Evolutionary conservation across 345 rosid genomes (phyloP).

Genomic region (Xanthoceras sorbifolium): DNA sequence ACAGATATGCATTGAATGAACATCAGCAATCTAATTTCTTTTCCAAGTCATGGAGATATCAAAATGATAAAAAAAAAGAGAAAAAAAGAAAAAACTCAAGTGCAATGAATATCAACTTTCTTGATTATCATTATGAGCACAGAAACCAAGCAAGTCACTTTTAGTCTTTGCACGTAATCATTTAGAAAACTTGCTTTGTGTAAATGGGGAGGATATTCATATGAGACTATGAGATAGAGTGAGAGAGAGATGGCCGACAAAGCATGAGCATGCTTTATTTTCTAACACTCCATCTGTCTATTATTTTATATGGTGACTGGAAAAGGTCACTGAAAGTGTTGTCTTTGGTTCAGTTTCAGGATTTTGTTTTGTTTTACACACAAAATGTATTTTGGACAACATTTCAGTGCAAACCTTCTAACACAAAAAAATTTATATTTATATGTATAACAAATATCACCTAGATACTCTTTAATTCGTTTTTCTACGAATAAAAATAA

Average conservation of each 20-base stretch:
- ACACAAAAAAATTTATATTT: no score
- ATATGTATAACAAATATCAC: no score
- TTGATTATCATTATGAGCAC: slow-evolving; percentile 13
- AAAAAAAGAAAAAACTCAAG: background rate
- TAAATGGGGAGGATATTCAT: slow-evolving; percentile 18
- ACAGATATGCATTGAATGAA: slow-evolving; percentile 21
- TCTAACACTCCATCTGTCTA: slow-evolving; percentile 31
- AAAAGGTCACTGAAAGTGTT: slow-evolving; percentile 11
- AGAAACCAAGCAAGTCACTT: slow-evolving; percentile 14
- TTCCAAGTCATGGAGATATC: background rate
- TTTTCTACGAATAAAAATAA: no score
- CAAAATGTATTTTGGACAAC: background rate
- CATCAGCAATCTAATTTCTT: background rate
- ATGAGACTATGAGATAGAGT: slow-evolving; percentile 20
- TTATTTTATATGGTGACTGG: slow-evolving; percentile 23
- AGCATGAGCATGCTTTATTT: slow-evolving; percentile 39
- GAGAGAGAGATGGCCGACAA: slow-evolving; percentile 54
- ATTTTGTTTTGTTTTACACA: background rate
- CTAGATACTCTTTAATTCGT: no score
- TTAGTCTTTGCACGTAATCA: slow-evolving; percentile 27
- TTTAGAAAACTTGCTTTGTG: slow-evolving; percentile 25
- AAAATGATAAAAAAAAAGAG: background rate
- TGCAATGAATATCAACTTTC: slow-evolving; percentile 27
- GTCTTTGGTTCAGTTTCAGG: background rate
- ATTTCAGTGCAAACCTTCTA: background rate